Conservation (phyloP, 257 asterid genomes). For the Scutellaria galericulata region DNA sequence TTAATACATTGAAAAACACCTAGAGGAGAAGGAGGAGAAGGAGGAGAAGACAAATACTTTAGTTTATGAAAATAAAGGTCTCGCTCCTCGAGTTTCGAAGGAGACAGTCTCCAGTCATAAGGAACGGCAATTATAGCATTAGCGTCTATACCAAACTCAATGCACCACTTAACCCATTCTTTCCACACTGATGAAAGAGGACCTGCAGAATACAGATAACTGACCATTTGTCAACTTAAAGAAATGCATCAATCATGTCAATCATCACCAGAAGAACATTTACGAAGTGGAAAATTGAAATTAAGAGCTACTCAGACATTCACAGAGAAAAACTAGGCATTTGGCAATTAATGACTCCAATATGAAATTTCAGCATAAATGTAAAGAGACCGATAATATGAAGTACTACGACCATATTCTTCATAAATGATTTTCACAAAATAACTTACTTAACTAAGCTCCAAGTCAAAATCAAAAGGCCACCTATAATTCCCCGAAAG, state of each 20-base stretch:
- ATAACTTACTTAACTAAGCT: slow-evolving; percentile 20
- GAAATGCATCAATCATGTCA: slow-evolving; percentile 24
- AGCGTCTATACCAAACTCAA: slow-evolving; percentile 98
- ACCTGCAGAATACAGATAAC: slow-evolving; percentile 58
- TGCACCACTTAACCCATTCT: slow-evolving; percentile 99
- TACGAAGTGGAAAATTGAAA: slow-evolving; percentile 16
- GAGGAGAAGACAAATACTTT: slow-evolving; percentile 57
- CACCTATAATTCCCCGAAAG: slow-evolving; percentile 8
- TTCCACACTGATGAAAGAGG: slow-evolving; percentile 99
- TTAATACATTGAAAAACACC: slow-evolving; percentile 1
- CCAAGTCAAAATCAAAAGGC: slow-evolving; percentile 4
- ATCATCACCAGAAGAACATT: slow-evolving; percentile 26
- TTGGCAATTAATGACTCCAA: slow-evolving; percentile 23
- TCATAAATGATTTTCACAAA: slow-evolving; percentile 15
- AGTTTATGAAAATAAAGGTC: slow-evolving; percentile 97
- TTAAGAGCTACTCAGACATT: slow-evolving; percentile 8
- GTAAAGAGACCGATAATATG: slow-evolving; percentile 1
- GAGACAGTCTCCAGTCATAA: slow-evolving; percentile 97
- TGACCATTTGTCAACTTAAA: slow-evolving; percentile 34
- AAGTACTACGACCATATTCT: slow-evolving; percentile 4
- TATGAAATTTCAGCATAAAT: slow-evolving; percentile 25
- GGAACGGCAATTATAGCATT: slow-evolving; percentile 96
- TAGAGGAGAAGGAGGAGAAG: neutral
- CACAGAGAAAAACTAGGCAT: slow-evolving; percentile 11
- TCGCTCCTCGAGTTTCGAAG: slow-evolving; percentile 96